A percentile compares a stretch with the other conserved stretches of the same genome.
Conservation (phyloP, 2,329 filamentous ascomycete genomes). For the Pseudopithomyces maydicus region DNA sequence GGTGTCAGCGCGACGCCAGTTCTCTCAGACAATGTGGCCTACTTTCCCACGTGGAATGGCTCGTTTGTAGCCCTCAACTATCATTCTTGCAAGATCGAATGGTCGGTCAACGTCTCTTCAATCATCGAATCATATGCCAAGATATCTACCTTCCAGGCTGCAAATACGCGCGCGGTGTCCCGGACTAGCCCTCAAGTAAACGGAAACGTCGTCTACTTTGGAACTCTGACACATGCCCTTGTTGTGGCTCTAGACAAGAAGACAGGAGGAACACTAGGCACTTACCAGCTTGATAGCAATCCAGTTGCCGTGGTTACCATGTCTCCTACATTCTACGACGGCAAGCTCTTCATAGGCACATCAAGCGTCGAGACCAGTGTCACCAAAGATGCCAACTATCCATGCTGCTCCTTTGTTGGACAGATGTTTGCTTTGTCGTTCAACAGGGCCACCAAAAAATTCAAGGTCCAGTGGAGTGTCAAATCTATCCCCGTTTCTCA, state of each 20-base stretch:
- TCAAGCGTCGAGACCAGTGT: conserved; percentile 31
- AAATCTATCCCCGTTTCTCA: conserved; percentile 16
- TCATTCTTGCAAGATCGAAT: conserved; percentile 26
- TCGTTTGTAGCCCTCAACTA: conserved; percentile 40
- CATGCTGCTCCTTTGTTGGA: conserved; percentile 35
- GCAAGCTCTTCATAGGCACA: conserved; percentile 33
- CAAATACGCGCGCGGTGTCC: conserved; percentile 5
- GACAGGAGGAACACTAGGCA: conserved; percentile 24
- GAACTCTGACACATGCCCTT: conserved; percentile 26
- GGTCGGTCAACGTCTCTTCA: conserved; percentile 35
- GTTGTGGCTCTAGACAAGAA: conserved; percentile 29
- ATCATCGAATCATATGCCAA: conserved; percentile 23
- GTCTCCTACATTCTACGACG: conserved; percentile 31
- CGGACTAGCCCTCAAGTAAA: conserved; percentile 19
- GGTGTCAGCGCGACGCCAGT: conserved; percentile 17
- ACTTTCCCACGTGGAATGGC: conserved; percentile 41
- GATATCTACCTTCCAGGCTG: conserved; percentile 11
- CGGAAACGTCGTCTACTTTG: conserved; percentile 37
- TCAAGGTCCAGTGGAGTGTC: conserved; percentile 25
- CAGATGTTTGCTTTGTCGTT: conserved; percentile 25
- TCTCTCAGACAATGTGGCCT: conserved; percentile 21
- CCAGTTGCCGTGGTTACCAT: conserved; percentile 33
- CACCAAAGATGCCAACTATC: conserved; percentile 17
- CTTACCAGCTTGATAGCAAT: conserved; percentile 28
- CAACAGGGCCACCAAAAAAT: conserved; percentile 10